These are phyloP conservation scores for Fusarium siculi DNA, from an alignment of 2,329 filamentous ascomycete genomes.

Conservation along the genomic window DNA sequence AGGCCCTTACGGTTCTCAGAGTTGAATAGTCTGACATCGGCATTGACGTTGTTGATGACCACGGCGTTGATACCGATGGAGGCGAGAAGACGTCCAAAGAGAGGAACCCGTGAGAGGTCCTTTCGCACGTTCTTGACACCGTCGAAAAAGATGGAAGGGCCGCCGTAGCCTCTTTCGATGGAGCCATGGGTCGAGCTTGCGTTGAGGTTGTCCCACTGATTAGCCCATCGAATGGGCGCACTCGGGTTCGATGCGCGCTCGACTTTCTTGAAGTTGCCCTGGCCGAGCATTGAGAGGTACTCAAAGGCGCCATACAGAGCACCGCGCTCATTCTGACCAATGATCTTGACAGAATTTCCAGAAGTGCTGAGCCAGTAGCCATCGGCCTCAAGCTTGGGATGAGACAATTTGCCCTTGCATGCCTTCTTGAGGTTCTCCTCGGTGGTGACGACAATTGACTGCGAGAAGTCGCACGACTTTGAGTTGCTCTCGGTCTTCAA, in stretches of 20 bases:
- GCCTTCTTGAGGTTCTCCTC: slow-evolving; percentile 14
- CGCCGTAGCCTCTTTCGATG: slow-evolving; percentile 76
- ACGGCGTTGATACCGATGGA: slow-evolving; percentile 75
- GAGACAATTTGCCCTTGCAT: slow-evolving; percentile 3
- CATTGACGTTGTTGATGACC: slow-evolving; percentile 79
- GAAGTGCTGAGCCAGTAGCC: slow-evolving; percentile 69
- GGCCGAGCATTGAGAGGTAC: slow-evolving; percentile 73
- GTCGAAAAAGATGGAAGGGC: slow-evolving; percentile 74
- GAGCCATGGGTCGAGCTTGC: slow-evolving; percentile 59
- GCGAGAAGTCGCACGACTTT: slow-evolving; percentile 13
- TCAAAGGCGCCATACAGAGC: slow-evolving; percentile 76
- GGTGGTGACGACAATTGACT: slow-evolving; percentile 24
- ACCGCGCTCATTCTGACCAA: slow-evolving; percentile 74
- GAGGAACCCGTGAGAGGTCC: slow-evolving; percentile 67
- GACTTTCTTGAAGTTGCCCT: slow-evolving; percentile 60
- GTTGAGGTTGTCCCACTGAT: slow-evolving; percentile 78
- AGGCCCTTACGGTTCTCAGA: slow-evolving; percentile 68
- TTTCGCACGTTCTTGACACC: slow-evolving; percentile 62
- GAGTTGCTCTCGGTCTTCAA: slow-evolving; percentile 48
- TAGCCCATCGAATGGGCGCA: slow-evolving; percentile 74
- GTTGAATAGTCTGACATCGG: slow-evolving; percentile 68
- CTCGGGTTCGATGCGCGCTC: slow-evolving; percentile 65
- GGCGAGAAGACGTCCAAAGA: slow-evolving; percentile 74
- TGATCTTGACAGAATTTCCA: slow-evolving; percentile 61
- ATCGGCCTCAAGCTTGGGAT: slow-evolving; percentile 59